A percentile compares a stretch with the other conserved stretches of the same genome.
phyloP scores from a whole-genome alignment of 208 protist genomes.

The Crithidia fasciculata region DNA sequence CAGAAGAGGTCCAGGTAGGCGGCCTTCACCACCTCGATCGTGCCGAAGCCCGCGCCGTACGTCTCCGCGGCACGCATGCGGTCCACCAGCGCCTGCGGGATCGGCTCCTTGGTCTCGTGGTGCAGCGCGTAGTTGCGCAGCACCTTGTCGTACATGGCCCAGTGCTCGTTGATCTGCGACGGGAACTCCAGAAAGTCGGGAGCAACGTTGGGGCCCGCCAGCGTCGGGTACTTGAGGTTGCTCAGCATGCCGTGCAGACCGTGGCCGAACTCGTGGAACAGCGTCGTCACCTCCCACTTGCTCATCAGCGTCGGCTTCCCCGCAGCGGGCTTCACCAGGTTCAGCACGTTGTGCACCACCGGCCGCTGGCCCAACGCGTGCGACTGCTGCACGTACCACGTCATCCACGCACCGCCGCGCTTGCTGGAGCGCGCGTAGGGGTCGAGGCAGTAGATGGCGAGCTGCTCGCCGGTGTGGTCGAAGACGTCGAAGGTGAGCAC shows the following conservation, averaged over 20 bases:
- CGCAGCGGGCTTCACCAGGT: slow-evolving; percentile 51
- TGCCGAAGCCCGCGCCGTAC: slow-evolving; percentile 44
- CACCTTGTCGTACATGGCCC: slow-evolving; percentile 50
- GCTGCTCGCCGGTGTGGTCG: slow-evolving; percentile 27
- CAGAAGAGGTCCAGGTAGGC: slow-evolving; percentile 54
- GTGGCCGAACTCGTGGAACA: slow-evolving; percentile 82
- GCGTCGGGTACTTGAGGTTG: slow-evolving; percentile 34
- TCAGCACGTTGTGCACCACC: slow-evolving; percentile 56
- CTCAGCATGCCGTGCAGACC: slow-evolving; percentile 82
- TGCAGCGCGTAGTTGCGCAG: slow-evolving; percentile 61
- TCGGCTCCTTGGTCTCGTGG: slow-evolving; percentile 53
- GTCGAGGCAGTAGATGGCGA: slow-evolving; percentile 57
- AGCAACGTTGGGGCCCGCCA: slow-evolving; percentile 65
- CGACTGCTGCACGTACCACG: slow-evolving; percentile 46
- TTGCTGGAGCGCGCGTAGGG: slow-evolving; percentile 56
- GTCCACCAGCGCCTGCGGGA: slow-evolving; percentile 49
- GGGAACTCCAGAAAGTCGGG: slow-evolving; percentile 84
- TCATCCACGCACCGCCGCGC: slow-evolving; percentile 64
- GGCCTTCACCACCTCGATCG: slow-evolving; percentile 57
- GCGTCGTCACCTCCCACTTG: slow-evolving; percentile 50
- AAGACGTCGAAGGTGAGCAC: slow-evolving; percentile 48
- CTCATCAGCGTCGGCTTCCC: slow-evolving; percentile 63
- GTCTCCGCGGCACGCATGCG: slow-evolving; percentile 51
- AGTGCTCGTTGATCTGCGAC: slow-evolving; percentile 85
- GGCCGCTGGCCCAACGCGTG: slow-evolving; percentile 38